Evolutionary conservation across 164 flowering plant genomes (phyloP).

Genomic region (Stephania japonica): DNA sequence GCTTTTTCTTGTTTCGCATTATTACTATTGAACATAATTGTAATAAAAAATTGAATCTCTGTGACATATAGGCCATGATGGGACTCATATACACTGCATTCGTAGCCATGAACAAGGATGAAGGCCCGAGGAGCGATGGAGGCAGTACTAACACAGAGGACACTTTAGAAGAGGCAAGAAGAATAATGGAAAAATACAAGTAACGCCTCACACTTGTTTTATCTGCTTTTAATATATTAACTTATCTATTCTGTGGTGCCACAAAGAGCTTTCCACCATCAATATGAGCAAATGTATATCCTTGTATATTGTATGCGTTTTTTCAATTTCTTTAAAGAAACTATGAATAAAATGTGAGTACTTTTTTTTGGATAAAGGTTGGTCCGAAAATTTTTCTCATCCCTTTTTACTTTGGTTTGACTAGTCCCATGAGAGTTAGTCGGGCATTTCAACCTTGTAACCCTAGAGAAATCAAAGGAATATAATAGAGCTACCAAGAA

Average conservation of each 20-base stretch:
- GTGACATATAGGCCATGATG: conserved; percentile 63
- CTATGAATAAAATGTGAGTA: not conserved
- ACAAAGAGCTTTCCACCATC: not conserved
- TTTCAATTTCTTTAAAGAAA: not conserved
- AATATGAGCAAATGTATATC: not conserved
- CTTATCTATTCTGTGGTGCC: not conserved
- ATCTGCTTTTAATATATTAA: not conserved
- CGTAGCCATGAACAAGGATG: conserved; percentile 80
- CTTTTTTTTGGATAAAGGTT: no score
- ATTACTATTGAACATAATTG: not conserved
- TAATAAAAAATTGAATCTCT: not conserved
- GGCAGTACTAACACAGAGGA: conserved; percentile 46
- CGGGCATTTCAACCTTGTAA: no score
- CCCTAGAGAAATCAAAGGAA: no score
- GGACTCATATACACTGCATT: conserved; percentile 70
- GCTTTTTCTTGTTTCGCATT: no score
- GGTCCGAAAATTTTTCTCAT: no score
- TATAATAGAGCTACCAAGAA: no score
- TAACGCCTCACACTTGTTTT: conserved; percentile 15
- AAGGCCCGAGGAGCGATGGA: conserved; percentile 56
- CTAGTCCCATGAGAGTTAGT: no score
- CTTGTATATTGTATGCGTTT: not conserved
- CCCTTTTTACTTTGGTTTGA: no score
- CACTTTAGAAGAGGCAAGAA: conserved; percentile 81
- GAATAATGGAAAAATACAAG: conserved; percentile 95